Base-by-base conservation (phyloP, 345 rosid species). In the Gossypium herbaceum region DNA sequence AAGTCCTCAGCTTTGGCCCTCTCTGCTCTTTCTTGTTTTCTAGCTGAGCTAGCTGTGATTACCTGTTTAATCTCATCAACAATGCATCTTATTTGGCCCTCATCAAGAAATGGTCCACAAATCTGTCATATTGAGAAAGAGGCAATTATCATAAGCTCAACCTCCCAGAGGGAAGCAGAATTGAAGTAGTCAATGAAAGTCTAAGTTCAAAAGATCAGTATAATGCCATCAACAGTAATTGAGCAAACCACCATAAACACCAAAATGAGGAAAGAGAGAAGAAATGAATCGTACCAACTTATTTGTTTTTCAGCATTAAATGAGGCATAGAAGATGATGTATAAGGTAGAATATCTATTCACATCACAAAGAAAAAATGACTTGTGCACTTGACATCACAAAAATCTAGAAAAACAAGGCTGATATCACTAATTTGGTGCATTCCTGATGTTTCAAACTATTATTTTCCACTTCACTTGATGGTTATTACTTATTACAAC, bases 1-100 rank as follows among this genome's bases (percentile, higher is more conserved):
- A 87, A 89, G 79, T 89, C 94, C 73, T 89, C 91, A 52, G 88
- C 94, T 78, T 61, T 83, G 55, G 85, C 72, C 75, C 90, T 86
- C 79, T 88, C 91, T 45, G 85, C 89, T 77, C 90, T 75, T 73
- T 89, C 94, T 50, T 73, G 80, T 68, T 87, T 88, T 74, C 94
- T 80, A 58, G 88, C 76, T 50, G 87, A 79, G 81, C 94, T 89
- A 72, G 91, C 90, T 41, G 79, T 85, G 66, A 89, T 82, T 15
- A 87, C 90, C 69, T 78, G 84, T 79, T 89, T 89, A 65, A 84
- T 80, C 80, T 89, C 91, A 52, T 89, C 89, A 61, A 89, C 89
- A 52, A 89, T 76, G 34, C 86, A 84, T 76, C 84, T 82, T 48
- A 89, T 91, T 77, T 89, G 94, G 68, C 75, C 79, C 79, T 86